Percentiles rank a stretch among this genome's conserved stretches.
These are phyloP conservation scores for Dendryphion nanum DNA, from an alignment of 2,329 filamentous ascomycete species.

Conservation along the genomic window DNA sequence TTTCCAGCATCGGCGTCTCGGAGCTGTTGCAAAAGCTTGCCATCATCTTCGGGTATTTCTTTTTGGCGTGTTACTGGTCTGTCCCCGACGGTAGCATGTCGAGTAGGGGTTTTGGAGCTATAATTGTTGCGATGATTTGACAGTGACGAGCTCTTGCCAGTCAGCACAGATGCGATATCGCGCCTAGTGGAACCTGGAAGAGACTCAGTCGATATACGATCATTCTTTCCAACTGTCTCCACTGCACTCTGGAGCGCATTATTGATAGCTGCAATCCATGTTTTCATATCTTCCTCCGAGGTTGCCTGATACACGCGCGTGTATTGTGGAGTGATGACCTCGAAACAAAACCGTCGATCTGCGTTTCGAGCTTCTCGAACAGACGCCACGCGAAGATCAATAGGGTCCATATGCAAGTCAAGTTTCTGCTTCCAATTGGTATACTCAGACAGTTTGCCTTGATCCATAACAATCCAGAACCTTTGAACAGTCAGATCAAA, in stretches of 20 bases:
- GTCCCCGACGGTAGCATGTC: slow-evolving; percentile 89
- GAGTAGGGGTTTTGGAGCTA: slow-evolving; percentile 62
- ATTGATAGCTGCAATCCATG: slow-evolving; percentile 94
- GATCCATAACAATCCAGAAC: slow-evolving; percentile 98
- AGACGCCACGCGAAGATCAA: slow-evolving; percentile 94
- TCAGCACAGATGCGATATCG: slow-evolving; percentile 90
- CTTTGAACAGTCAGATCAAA: slow-evolving; percentile 56
- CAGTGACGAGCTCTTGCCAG: slow-evolving; percentile 81
- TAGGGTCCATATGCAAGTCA: slow-evolving; percentile 96
- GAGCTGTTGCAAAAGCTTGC: slow-evolving; percentile 81
- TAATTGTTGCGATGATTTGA: slow-evolving; percentile 55
- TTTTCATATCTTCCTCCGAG: slow-evolving; percentile 96
- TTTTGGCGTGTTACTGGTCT: slow-evolving; percentile 72
- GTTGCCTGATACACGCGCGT: slow-evolving; percentile 97
- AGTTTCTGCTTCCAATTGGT: slow-evolving; percentile 99
- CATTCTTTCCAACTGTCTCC: slow-evolving; percentile 66
- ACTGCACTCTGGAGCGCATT: slow-evolving; percentile 96
- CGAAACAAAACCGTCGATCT: slow-evolving; percentile 94
- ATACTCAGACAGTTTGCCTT: slow-evolving; percentile 95
- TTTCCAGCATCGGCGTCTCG: slow-evolving; percentile 91
- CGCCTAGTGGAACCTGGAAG: slow-evolving; percentile 62
- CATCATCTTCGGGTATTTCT: slow-evolving; percentile 75
- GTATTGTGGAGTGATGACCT: slow-evolving; percentile 94
- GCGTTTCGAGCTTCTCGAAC: slow-evolving; percentile 93
- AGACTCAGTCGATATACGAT: slow-evolving; percentile 51